Conservation (phyloP, 768 basidiomycete species). For the Xerocomellus dryophilus region DNA sequence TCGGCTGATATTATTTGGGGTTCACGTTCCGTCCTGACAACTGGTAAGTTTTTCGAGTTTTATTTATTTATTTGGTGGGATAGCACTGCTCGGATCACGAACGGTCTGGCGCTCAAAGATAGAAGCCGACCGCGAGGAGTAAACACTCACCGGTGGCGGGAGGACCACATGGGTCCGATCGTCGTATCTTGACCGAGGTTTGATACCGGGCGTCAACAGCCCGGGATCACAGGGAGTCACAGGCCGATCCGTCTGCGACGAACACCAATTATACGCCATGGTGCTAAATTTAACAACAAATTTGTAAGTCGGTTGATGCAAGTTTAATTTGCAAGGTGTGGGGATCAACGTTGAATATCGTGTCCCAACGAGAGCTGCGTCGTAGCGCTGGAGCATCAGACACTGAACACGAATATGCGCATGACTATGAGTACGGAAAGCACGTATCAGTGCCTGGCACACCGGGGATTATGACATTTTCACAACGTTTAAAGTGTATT, state of each 20-base stretch:
- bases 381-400: neutral
- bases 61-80: neutral
- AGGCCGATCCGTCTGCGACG: too few species aligned
- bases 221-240: neutral
- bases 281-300: neutral
- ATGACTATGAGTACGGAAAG: neutral
- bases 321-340: neutral
- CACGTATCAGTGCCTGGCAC: neutral
- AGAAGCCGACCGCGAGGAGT: neutral
- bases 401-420: too few species aligned
- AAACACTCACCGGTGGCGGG: neutral
- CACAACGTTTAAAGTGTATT: too few species aligned
- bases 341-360: too few species aligned
- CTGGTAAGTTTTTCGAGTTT: too few species aligned
- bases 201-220: neutral
- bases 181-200: neutral
- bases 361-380: neutral
- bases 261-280: neutral
- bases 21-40: too few species aligned
- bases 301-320: neutral
- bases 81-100: neutral
- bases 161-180: neutral
- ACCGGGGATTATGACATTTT: too few species aligned
- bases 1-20: neutral
- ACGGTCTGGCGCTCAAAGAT: neutral